These are phyloP conservation scores for Brasenia schreberi DNA, from an alignment of 164 flowering plant genomes.

Conservation along the genomic window DNA sequence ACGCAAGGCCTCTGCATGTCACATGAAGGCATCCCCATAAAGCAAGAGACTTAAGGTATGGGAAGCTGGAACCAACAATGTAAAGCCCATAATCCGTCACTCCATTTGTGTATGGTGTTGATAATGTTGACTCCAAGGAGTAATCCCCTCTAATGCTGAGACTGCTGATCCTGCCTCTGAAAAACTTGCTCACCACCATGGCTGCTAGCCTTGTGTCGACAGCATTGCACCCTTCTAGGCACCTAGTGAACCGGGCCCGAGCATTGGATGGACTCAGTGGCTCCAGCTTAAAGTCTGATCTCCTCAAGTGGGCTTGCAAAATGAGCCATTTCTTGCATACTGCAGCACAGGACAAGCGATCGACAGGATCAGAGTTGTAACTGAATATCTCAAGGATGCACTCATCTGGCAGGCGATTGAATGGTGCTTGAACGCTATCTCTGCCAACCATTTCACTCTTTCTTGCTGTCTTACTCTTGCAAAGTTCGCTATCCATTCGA, in stretches of 20 bases:
- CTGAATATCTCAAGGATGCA: constrained; percentile 14
- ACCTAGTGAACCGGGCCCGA: not conserved
- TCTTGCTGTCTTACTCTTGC: not conserved
- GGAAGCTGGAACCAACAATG: constrained; percentile 24
- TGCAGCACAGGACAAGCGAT: constrained; percentile 11
- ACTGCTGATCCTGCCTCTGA: constrained; percentile 20
- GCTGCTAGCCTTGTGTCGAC: constrained; percentile 29
- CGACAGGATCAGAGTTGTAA: constrained; percentile 6
- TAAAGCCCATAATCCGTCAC: constrained; percentile 24
- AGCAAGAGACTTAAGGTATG: constrained; percentile 15
- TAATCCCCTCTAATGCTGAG: constrained; percentile 22
- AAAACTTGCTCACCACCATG: constrained; percentile 20
- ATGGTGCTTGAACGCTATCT: not conserved
- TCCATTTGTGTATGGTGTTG: constrained; percentile 4
- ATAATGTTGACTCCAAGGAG: not conserved
- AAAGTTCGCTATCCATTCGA: not conserved
- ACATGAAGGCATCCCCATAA: constrained; percentile 20
- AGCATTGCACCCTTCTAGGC: constrained; percentile 8
- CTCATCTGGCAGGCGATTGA: constrained; percentile 10
- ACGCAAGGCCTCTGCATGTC: constrained; percentile 17
- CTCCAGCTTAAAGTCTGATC: constrained; percentile 5
- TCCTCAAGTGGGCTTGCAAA: constrained; percentile 10
- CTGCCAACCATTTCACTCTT: not conserved
- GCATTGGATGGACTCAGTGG: not conserved
- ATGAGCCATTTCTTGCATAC: constrained; percentile 15